Conservation (phyloP, 2,329 filamentous ascomycete genomes). For the Mollisia scopiformis region DNA sequence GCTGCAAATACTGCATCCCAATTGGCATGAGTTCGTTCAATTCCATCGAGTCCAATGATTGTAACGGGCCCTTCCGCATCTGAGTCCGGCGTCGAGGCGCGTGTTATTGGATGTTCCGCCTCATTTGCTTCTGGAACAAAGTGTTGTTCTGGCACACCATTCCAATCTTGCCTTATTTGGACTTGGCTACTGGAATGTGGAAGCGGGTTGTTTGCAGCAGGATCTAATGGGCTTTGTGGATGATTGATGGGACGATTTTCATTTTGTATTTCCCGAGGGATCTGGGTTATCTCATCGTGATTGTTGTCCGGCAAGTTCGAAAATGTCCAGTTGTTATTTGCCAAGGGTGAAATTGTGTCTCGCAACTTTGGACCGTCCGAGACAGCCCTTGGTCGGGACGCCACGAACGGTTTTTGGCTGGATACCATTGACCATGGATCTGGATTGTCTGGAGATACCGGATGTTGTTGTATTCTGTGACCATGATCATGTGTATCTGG, state of each 20-base stretch:
- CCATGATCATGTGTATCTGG: neutral
- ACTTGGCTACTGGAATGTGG: neutral
- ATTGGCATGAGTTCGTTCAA: slow-evolving; percentile 15
- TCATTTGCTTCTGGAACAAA: slow-evolving; percentile 20
- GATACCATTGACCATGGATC: neutral
- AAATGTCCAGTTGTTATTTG: slow-evolving; percentile 65
- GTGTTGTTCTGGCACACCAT: slow-evolving; percentile 21
- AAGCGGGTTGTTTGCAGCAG: neutral
- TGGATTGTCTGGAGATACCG: neutral
- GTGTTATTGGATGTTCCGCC: neutral
- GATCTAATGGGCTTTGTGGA: neutral
- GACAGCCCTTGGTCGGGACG: slow-evolving; percentile 50
- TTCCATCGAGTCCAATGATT: slow-evolving; percentile 25
- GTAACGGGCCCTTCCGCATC: slow-evolving; percentile 16
- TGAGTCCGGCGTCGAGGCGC: neutral
- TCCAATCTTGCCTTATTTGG: slow-evolving; percentile 17
- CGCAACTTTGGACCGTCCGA: slow-evolving; percentile 58
- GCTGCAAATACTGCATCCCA: slow-evolving; percentile 27
- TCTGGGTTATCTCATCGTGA: neutral
- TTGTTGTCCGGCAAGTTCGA: slow-evolving; percentile 40
- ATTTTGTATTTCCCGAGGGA: neutral
- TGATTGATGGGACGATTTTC: neutral
- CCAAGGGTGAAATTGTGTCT: slow-evolving; percentile 53
- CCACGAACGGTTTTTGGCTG: neutral
- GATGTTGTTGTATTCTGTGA: neutral